phyloP scores from a whole-genome alignment of 306 rosid genomes.

The Fragaria nilgerrensis region DNA sequence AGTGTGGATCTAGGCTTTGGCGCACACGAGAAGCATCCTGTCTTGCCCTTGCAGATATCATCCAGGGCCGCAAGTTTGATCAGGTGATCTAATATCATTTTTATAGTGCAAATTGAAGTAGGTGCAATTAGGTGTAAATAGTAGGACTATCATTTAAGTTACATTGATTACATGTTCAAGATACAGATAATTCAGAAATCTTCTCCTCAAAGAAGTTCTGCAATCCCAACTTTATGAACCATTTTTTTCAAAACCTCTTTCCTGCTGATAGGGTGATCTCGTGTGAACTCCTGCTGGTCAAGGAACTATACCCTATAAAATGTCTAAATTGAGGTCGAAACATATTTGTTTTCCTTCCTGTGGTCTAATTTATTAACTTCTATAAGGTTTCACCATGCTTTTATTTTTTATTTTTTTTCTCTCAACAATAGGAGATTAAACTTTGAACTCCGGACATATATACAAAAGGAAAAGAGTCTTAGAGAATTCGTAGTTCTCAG shows the following conservation, averaged over 20 bases:
- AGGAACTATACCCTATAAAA: neutral
- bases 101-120: neutral
- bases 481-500: neutral
- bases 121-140: neutral
- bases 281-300: neutral
- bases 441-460: neutral
- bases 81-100: constrained; percentile 48
- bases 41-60: constrained; percentile 86
- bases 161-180: neutral
- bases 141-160: neutral
- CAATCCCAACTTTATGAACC: neutral
- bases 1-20: constrained; percentile 98
- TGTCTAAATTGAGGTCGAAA: neutral
- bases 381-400: neutral
- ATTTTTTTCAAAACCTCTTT: neutral
- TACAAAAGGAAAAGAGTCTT: neutral
- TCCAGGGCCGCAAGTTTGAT: constrained; percentile 81
- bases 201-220: neutral
- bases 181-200: constrained; percentile 1
- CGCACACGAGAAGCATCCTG: constrained; percentile 94
- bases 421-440: neutral
- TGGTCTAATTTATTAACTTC: neutral
- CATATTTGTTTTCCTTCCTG: neutral
- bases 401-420: neutral
- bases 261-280: neutral